Percentiles rank a stretch among this genome's conserved stretches.
Conservation (phyloP, 2,329 filamentous ascomycete genomes). For the Nemania serpens region DNA sequence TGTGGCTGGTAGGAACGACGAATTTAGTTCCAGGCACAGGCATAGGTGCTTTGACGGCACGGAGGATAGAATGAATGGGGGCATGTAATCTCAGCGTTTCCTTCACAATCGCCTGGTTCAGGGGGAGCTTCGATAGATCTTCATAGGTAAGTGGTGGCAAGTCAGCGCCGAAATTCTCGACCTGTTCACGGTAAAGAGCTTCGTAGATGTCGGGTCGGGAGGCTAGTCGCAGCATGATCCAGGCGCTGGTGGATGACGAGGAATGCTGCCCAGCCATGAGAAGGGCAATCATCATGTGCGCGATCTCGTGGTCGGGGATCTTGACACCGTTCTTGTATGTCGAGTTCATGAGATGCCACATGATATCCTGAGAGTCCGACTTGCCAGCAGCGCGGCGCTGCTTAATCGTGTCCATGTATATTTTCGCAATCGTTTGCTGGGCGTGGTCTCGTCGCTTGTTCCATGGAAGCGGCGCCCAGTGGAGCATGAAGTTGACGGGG, state of each 20-base stretch:
- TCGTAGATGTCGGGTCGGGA: slow-evolving; percentile 77
- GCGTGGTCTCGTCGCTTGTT: slow-evolving; percentile 82
- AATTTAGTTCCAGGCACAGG: slow-evolving; percentile 81
- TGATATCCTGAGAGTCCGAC: slow-evolving; percentile 73
- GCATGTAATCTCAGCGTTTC: slow-evolving; percentile 90
- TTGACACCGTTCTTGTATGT: slow-evolving; percentile 80
- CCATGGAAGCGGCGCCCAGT: slow-evolving; percentile 87
- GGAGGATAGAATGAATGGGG: slow-evolving; percentile 94
- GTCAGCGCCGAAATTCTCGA: slow-evolving; percentile 71
- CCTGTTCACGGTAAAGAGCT: slow-evolving; percentile 83
- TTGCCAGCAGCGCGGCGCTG: slow-evolving; percentile 63
- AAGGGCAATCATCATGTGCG: slow-evolving; percentile 92
- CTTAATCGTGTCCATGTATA: slow-evolving; percentile 82
- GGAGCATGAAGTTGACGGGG: slow-evolving; percentile 87
- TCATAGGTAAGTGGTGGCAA: slow-evolving; percentile 78
- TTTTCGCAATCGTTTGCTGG: slow-evolving; percentile 77
- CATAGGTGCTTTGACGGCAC: slow-evolving; percentile 88
- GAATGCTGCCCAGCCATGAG: slow-evolving; percentile 93
- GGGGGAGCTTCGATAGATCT: slow-evolving; percentile 74
- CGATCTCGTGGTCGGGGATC: slow-evolving; percentile 83
- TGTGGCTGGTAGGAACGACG: slow-evolving; percentile 79
- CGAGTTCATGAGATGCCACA: slow-evolving; percentile 87
- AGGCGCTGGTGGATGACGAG: slow-evolving; percentile 80
- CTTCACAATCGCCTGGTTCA: slow-evolving; percentile 85
- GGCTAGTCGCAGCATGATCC: slow-evolving; percentile 83